These are phyloP conservation scores for Triticum turgidum DNA, from an alignment of 176 grass and related monocot genomes.

Conservation along the genomic window DNA sequence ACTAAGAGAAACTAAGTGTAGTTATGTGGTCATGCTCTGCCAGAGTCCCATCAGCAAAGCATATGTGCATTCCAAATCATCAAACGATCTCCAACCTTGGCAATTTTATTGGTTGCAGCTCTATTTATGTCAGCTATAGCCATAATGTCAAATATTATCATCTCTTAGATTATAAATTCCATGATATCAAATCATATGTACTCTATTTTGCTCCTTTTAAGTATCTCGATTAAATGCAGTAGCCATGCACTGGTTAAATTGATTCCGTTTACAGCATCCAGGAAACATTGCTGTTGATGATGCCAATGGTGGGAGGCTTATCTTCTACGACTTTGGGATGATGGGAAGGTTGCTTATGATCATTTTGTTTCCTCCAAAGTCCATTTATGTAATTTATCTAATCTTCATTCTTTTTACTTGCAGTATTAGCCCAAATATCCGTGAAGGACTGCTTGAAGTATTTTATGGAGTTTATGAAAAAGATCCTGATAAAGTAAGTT, in stretches of 20 bases:
- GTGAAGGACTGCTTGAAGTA: constrained; percentile 85
- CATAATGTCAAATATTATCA: constrained; percentile 7
- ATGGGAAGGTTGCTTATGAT: constrained; percentile 83
- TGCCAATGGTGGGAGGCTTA: constrained; percentile 95
- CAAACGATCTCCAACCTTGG: not conserved
- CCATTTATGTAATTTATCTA: constrained; percentile 25
- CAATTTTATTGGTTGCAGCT: constrained; percentile 3
- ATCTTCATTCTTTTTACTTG: constrained; percentile 28
- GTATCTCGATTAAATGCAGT: not conserved
- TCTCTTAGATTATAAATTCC: not conserved
- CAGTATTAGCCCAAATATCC: constrained; percentile 95
- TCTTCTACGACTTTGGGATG: constrained; percentile 99
- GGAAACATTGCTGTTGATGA: constrained; percentile 99
- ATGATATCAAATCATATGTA: not conserved
- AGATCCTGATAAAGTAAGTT: constrained; percentile 86
- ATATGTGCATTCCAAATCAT: not conserved
- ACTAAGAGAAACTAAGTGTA: constrained; percentile 4
- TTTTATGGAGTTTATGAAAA: constrained; percentile 99
- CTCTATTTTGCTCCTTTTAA: constrained; percentile 18
- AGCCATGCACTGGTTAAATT: not conserved
- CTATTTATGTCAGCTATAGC: not conserved
- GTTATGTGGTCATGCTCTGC: constrained; percentile 6
- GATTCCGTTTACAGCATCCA: constrained; percentile 73
- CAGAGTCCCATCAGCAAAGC: not conserved
- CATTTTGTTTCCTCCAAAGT: not conserved